Base-by-base conservation (phyloP, 768 basidiomycete species). In the Lactifluus piperatus region DNA sequence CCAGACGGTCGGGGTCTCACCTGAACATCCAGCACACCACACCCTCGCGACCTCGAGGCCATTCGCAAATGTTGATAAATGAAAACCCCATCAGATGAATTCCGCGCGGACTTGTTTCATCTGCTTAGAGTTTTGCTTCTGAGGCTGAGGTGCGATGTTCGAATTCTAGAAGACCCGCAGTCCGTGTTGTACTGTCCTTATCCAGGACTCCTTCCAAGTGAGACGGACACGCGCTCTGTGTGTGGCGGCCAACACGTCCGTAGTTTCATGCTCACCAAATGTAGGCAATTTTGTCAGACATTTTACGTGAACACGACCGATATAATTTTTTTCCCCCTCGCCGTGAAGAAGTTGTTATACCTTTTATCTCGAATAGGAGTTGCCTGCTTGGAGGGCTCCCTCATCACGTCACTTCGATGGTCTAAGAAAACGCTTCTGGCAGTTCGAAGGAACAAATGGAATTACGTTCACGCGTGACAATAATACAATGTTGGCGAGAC, bases 401-500 rank as follows among this genome's bases (percentile, higher is more conserved):
- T 9, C n/a, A 9, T 20, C 41, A 20, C n/a, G 6, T 20, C 41
- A 41, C 41, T 44, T 44, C 11, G 43, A 44, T 9, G 20, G 41
- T 9, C 18, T 43, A 34, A 30, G 20, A 51, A 48, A 37, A n/a
- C n/a, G n/a, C n/a, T n/a, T 30, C 29, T 10, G 22, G 37, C 49
- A 29, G 10, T 24, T 26, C 49, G 14, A 39, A 36, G 24, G 36
- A 41, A 41, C n/a, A 54, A 26, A 46, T n/a, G 27, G 34, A 41
- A 46, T 39, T 29, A 60, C 26, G 34, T 60, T 53, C 58, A 59
- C 49, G 49, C 49, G 36, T 36, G 54, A 51, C 30, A 44, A 43
- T 29, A 51, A 43, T 63, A 63, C 58, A 61, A 32, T 60, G 58
- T 44, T 41, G 61, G 45, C 52, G 30, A 50, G 36, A 13, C 26